phyloP scores from a whole-genome alignment of 495 filamentous ascomycete species.

The Tetracladium marchalianum region DNA sequence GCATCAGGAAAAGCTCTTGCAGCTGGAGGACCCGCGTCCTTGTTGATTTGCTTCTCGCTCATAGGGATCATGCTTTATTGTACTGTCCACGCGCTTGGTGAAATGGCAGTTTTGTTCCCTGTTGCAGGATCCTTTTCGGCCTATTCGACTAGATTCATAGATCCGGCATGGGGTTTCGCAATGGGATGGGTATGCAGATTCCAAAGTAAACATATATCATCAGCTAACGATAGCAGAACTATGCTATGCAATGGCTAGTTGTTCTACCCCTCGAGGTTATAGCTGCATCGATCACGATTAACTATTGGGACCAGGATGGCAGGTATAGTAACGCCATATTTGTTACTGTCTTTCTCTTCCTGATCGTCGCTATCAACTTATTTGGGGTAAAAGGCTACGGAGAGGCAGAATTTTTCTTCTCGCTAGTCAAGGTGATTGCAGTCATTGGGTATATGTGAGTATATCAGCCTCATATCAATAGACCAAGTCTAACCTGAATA shows the following conservation, averaged over 20 bases:
- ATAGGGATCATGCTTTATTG: constrained; percentile 88
- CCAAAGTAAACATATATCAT: not conserved
- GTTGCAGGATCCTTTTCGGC: constrained; percentile 88
- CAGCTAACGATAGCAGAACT: constrained; percentile 35
- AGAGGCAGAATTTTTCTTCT: constrained; percentile 85
- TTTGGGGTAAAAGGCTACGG: constrained; percentile 84
- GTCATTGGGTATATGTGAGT: constrained; percentile 82
- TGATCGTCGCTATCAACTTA: constrained; percentile 73
- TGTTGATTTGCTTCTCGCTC: constrained; percentile 72
- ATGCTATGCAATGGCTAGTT: constrained; percentile 88
- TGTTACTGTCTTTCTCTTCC: constrained; percentile 70
- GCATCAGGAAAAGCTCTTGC: constrained; percentile 71
- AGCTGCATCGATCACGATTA: constrained; percentile 78
- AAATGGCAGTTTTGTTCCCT: constrained; percentile 69
- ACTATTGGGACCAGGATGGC: constrained; percentile 65
- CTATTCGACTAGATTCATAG: constrained; percentile 85
- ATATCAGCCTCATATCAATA: not conserved
- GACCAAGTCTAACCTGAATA: not conserved
- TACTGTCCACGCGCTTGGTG: constrained; percentile 84
- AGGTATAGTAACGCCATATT: constrained; percentile 57
- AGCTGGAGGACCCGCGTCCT: constrained; percentile 72
- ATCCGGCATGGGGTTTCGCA: constrained; percentile 94
- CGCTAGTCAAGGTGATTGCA: constrained; percentile 75
- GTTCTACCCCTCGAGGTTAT: constrained; percentile 86
- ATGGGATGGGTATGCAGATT: constrained; percentile 85